Conservation (phyloP, 768 basidiomycete species). For the Lactarius sp. region DNA sequence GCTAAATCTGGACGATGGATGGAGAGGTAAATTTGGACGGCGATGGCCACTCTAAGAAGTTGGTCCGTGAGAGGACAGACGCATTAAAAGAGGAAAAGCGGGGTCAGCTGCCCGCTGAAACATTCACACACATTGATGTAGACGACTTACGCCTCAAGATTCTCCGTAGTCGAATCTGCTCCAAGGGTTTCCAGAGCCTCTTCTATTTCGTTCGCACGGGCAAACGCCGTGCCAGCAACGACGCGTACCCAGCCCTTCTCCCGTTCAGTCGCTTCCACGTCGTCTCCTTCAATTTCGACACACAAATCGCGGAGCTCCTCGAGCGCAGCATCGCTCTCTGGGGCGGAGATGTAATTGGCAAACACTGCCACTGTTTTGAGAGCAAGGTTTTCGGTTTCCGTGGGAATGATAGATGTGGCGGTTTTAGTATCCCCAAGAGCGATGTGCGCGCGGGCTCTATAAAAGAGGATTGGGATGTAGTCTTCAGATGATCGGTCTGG, state of each 20-base stretch:
- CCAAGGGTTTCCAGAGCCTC: constrained; percentile 89
- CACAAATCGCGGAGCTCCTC: constrained; percentile 83
- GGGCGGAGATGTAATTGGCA: constrained; percentile 56
- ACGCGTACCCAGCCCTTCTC: constrained; percentile 75
- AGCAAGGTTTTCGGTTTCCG: constrained; percentile 56
- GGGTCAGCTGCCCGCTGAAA: constrained; percentile 7
- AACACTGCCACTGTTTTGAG: constrained; percentile 68
- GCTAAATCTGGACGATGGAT: constrained; percentile 85
- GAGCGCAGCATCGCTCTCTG: constrained; percentile 46
- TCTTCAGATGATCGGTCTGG: constrained; percentile 61
- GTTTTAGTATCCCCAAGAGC: constrained; percentile 58
- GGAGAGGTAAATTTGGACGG: constrained; percentile 86
- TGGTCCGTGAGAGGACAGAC: constrained; percentile 7
- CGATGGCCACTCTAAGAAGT: constrained; percentile 63
- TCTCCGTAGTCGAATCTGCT: constrained; percentile 57
- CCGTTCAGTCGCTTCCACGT: constrained; percentile 56
- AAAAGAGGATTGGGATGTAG: constrained; percentile 60
- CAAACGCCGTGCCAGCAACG: constrained; percentile 83
- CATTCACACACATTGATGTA: constrained; percentile 16
- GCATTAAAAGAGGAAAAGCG: not conserved
- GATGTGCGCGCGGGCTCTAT: constrained; percentile 73
- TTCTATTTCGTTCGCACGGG: constrained; percentile 78
- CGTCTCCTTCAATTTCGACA: constrained; percentile 81
- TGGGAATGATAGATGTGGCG: constrained; percentile 53
- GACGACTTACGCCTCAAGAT: constrained; percentile 78